Evolutionary conservation across 805 yeast genomes (phyloP), one percentile per base, ranked within the genome.

Genomic region (Wickerhamiella parazyma): DNA sequence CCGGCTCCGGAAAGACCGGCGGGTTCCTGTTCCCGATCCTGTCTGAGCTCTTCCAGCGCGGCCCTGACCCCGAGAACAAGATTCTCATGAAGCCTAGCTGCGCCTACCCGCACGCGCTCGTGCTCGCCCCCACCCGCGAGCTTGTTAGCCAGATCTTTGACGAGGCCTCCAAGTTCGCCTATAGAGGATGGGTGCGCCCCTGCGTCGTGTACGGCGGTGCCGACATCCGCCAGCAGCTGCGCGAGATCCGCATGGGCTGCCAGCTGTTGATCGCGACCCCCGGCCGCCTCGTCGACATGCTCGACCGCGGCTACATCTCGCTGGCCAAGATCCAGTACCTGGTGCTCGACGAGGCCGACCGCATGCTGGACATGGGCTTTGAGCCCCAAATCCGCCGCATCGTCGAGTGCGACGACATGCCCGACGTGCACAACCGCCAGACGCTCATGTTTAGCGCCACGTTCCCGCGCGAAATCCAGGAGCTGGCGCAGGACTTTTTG

Each of bases 331-430:
- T 89, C 67, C 85, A 82, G 65, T 91, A 84, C 67, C 75, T 91
- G 64, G 96, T 91, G 42, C 74, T 91, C 55, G 98, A 89, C 68
- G 98, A 89, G 74, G 98, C 98, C 61, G 98, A 91, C 70, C 84
- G 98, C 73, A 91, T 91, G 98, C 78, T 91, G 70, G 98, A 91
- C 77, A 91, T 91, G 97, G 98, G 98, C 75, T 91, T 91, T 71
- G 98, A 91, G 72, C 96, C 96, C 53, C 98, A 91, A 74, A 91
- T 91, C 63, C 84, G 98, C 76, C 82, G 86, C 65, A 89, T 91
- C 60, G 98, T 91, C 50, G 93, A 89, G 67, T 94, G 82, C 54
- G 87, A 93, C 72, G 97, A 86, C 65, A 91, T 91, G 98, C 96
- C 99, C 50, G 78, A 71, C 52, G 93, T 83, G 45, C 70, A 74